Base-by-base conservation (phyloP, 768 basidiomycete species). In the Hygrophorus russula region DNA sequence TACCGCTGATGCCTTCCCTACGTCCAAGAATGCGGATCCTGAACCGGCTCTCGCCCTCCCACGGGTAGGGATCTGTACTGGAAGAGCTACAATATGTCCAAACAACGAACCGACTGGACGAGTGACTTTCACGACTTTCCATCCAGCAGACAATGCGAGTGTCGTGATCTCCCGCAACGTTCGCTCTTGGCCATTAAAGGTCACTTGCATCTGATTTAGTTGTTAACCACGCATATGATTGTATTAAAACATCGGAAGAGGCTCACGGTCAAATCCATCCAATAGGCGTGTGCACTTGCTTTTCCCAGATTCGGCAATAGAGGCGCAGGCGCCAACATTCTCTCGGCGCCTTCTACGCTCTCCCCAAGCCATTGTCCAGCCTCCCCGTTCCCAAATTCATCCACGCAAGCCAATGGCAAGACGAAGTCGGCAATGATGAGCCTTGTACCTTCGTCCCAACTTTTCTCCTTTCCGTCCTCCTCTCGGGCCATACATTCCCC, bases 231-330 rank as follows among this genome's bases (percentile, higher is more conserved):
- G n/a, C n/a, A 24, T 24, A 29, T 11, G 17, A 1, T 13, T 20
- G 17, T 33, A 9, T 33, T 13, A 14, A 2, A 18, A 43, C 10
- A 33, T 3, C 10, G 20, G 18, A 37, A 27, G 28, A 15, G 8
- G 51, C 69, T 41, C 52, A 82, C 82, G 20, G 76, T 71, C 51
- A 82, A 58, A 54, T 85, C 82, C 69, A 82, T 69, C 70, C 74
- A 81, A 55, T 82, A 84, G 5, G 71, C 80, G 49, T 74, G 78
- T 5, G 76, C 70, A 53, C 70, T 84, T 5, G 82, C 82, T 51
- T 78, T 80, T 0, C 85, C 85, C 5, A 84, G 59, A 53, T 87
- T 88, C 5, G 82, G 66, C 24, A 86, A 64, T n/a, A 88, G 59
- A 29, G 82, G 81, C 14, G 71, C 67, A 2, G 74, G 70, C 0